phyloP scores from a whole-genome alignment of 73 alveolate species.

The Tetrahymena elliotti region DNA sequence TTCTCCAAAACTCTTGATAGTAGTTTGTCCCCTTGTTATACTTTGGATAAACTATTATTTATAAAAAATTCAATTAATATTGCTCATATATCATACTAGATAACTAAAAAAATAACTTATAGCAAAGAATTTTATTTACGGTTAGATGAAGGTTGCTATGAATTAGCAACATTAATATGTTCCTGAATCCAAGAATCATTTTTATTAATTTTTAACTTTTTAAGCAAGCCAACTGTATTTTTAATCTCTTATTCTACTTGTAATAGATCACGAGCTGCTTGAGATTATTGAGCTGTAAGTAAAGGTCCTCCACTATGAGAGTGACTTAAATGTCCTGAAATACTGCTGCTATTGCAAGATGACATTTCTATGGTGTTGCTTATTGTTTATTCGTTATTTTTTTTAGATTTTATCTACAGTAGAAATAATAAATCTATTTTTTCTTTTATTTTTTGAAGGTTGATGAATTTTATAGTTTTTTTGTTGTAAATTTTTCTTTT shows the following conservation, averaged over 20 bases:
- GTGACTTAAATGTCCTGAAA: not conserved
- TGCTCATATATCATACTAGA: not conserved
- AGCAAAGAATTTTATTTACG: not conserved
- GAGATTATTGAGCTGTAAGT: not conserved
- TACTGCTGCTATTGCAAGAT: not conserved
- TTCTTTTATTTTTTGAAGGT: not conserved
- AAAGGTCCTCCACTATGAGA: not conserved
- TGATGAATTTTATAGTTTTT: not conserved
- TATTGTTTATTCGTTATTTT: not conserved
- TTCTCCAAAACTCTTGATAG: slow-evolving; percentile 42
- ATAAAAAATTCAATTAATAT: not conserved
- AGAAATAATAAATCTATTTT: not conserved
- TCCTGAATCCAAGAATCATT: not conserved
- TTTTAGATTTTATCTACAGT: not conserved
- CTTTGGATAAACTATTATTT: not conserved
- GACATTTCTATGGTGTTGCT: not conserved
- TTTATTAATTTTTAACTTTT: not conserved
- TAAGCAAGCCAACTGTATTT: not conserved
- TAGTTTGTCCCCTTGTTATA: slow-evolving; percentile 26
- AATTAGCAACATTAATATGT: not conserved
- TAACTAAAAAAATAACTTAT: too few relatives aligned
- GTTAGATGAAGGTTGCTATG: not conserved
- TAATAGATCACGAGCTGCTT: not conserved
- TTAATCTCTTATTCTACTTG: not conserved
- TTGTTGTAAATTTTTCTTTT: not conserved